Evolutionary conservation across 352 stramenopile genomes (phyloP), one percentile per base, ranked within the genome.

Genomic region (Pythium dissotocum): DNA sequence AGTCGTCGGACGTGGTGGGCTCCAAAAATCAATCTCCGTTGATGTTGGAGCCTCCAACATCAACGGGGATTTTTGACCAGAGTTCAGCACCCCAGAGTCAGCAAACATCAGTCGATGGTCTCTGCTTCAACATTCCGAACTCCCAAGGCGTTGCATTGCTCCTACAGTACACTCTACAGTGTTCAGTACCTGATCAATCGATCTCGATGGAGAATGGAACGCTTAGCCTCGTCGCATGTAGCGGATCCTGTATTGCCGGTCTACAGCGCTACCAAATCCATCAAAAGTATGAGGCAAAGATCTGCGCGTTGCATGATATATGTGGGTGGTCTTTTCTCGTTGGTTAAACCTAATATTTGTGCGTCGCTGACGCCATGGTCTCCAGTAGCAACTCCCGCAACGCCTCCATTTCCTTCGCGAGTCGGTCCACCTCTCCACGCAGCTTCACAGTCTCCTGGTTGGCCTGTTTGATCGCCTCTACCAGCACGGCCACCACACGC

Each of bases 391-490:
- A 24, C 8, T 48, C 35, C 30, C 26, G 13, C 21, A 70, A 14
- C 48, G 4, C 24, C 26, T 49, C 33, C 2, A 70, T 6, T 36
- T 70, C 44, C 12, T 18, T 13, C n/a, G 8, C n/a, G 14, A 70
- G 28, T 38, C 42, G 21, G 5, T 46, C 36, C 14, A 70, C n/a
- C 14, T 35, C 6, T 1, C 16, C 10, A 18, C 30, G 56, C 10
- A 71, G 32, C 35, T 40, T 10, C 14, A 21, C 51, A 14, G 55
- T 63, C 55, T 77, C 63, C 6, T 46, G 61, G 7, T 69, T 53
- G 42, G 69, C 52, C 13, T 69, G 67, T 58, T 96, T 97, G 10
- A 97, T 33, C 3, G 79, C 83, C 61, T 97, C 91, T 1, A 94
- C 80, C 10, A 97, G 56, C 9, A 97, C 75, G 0, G 92, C 88